Evolutionary conservation across 75 land plant genomes (phyloP), one percentile per base, ranked within the genome.

Genomic region (Cunninghamia lanceolata): DNA sequence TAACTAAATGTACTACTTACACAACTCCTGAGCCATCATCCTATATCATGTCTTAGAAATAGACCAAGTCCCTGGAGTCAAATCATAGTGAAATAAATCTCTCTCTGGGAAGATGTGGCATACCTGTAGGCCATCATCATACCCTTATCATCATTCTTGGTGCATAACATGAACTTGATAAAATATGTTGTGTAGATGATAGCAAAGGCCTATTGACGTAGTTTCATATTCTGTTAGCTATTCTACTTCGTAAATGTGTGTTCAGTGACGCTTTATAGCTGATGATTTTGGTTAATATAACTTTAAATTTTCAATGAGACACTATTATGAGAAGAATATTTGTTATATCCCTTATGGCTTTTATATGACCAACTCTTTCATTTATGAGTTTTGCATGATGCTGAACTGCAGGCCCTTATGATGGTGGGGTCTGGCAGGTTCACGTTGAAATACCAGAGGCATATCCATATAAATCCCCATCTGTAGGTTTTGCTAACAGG

Each of bases 401-500:
- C 74, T 52, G 25, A 36, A 39, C 83, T 87, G 86, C 91, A 91
- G 92, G 92, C 77, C 92, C 89, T 52, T 91, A 91, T 75, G 86
- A 91, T 70, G 77, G 87, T 80, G 92, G 92, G 54, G 82, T 87
- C 74, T 91, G 92, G 92, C 90, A 90, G 73, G 56, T 91, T 76
- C 91, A 92, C 11, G 87, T 91, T 38, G 92, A 91, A 83, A 85
- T 91, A 70, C 92, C 92, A 28, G 92, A 91, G 79, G 89, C 86
- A 34, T 91, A 91, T 77, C 92, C 92, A 0, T 91, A 87, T 92
- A 91, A 91, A 59, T 91, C 92, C 28, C 92, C 92, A 15, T 91
- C 92, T 25, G 87, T 91, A 85, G 92, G 92, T n/a, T 91, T 91
- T 85, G 89, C 90, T n/a, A 91, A 91, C 92, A 87, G 86, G 85